These are phyloP conservation scores for Alternaria viburni DNA, from an alignment of 2,329 filamentous ascomycete species.

Conservation along the genomic window DNA sequence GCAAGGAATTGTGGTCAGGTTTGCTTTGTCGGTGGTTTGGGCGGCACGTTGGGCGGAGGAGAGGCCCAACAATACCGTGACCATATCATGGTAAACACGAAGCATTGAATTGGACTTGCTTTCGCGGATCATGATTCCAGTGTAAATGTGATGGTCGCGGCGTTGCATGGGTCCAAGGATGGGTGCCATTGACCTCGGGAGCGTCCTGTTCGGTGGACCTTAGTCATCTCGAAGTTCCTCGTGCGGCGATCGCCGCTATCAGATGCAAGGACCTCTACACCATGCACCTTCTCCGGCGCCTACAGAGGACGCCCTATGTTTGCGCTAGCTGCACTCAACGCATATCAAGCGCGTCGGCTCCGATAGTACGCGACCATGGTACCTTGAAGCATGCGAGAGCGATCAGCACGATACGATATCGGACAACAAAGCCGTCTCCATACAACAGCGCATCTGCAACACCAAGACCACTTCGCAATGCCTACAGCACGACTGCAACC, in stretches of 20 bases:
- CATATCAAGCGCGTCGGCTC: conserved; percentile 7
- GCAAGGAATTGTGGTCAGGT: conserved; percentile 1
- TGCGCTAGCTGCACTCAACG: conserved; percentile 39
- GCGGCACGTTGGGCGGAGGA: background rate
- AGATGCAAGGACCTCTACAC: conserved; percentile 19
- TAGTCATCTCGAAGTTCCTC: conserved; percentile 21
- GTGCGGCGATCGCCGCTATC: conserved; percentile 13
- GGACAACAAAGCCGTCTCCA: conserved; percentile 10
- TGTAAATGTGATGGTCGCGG: background rate
- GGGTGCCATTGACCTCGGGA: background rate
- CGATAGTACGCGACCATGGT: background rate
- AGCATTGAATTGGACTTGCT: no score
- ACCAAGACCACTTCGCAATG: conserved; percentile 16
- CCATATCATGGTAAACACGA: background rate
- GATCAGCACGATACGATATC: conserved; percentile 7
- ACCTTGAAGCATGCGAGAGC: conserved; percentile 2
- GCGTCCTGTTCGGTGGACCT: background rate
- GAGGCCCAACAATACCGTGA: background rate
- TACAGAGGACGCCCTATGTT: conserved; percentile 22
- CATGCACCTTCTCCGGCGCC: conserved; percentile 29
- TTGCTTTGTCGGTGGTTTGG: background rate
- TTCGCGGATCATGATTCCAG: background rate
- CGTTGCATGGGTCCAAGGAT: background rate
- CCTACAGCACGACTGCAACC: conserved; percentile 30
- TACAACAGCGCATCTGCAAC: background rate